These are phyloP conservation scores for Trematosphaeria pertusa DNA, from an alignment of 2,329 filamentous ascomycete species.

Conservation along the genomic window DNA sequence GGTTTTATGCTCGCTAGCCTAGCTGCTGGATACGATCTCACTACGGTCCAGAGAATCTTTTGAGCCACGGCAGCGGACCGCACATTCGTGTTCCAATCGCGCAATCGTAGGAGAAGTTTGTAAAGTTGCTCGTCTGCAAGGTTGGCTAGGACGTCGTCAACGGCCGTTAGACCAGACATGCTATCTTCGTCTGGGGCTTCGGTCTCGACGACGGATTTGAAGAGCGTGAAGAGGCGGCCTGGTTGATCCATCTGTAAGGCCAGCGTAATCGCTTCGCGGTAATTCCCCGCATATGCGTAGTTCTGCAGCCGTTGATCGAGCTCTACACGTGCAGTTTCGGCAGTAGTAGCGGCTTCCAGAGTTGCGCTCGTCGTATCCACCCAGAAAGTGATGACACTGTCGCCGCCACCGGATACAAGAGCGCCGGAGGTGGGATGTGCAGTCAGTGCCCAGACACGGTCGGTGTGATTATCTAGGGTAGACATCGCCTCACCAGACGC, in stretches of 20 bases:
- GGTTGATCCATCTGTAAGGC: conserved; percentile 95
- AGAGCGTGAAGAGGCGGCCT: conserved; percentile 81
- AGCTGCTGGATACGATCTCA: conserved; percentile 80
- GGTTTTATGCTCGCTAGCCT: conserved; percentile 72
- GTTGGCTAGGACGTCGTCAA: conserved; percentile 82
- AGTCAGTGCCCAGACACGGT: conserved; percentile 90
- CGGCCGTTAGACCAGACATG: conserved; percentile 68
- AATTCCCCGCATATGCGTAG: conserved; percentile 85
- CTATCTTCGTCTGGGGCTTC: conserved; percentile 67
- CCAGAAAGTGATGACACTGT: conserved; percentile 96
- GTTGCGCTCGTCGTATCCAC: conserved; percentile 86
- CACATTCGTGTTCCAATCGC: conserved; percentile 98
- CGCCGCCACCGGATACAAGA: conserved; percentile 88
- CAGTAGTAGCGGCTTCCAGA: conserved; percentile 74
- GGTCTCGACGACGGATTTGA: conserved; percentile 77
- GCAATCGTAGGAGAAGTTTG: conserved; percentile 76
- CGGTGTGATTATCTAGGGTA: conserved; percentile 95
- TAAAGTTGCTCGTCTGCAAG: conserved; percentile 88
- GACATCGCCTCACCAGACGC: conserved; percentile 83
- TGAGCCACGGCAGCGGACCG: conserved; percentile 86
- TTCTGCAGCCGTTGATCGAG: conserved; percentile 95
- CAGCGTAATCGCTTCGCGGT: conserved; percentile 89
- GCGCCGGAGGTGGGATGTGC: conserved; percentile 69
- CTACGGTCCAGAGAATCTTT: conserved; percentile 78
- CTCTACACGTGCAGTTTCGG: conserved; percentile 81